Base-by-base conservation (phyloP, 2,329 filamentous ascomycete genomes). In the Ceratocystis eucalypticola region DNA sequence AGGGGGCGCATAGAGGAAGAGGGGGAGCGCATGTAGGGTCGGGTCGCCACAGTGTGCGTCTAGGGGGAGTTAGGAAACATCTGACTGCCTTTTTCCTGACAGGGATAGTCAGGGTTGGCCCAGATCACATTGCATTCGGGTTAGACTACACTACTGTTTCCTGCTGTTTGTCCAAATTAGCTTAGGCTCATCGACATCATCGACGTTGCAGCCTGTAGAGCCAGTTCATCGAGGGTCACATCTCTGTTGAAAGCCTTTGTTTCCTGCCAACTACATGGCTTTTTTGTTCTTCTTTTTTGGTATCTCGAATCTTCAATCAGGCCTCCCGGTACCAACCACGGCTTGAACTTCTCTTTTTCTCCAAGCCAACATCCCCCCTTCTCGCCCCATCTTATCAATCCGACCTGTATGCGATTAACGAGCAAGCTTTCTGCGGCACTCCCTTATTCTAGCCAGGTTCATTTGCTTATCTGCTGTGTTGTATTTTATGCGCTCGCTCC, bases 151-250 rank as follows among this genome's bases (percentile, higher is more conserved):
- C 30, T 17, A 57, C 53, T 25, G 25, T 33, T 33, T 33, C 22
- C 28, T 33, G 25, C 20, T 33, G 53, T n/a, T 57, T 57, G 53
- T 33, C 48, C 20, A 1, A 53, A 53, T 28, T 30, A 30, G 28
- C 53, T 33, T 57, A 46, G 59, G 20, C 50, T 50, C 62, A 64
- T 64, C 61, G 50, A 64, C 61, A 64, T 64, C 65, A 62, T 64
- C 61, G 62, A 61, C 20, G 44, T 37, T 65, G 55, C 57, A 62
- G 62, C 66, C 66, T 67, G 45, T 25, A 30, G 48, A 20, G 45
- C 17, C n/a, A 17, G 45, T 8, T 17, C 48, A 53, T 53, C 20
- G 1, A 28, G 48, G 2, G 22, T 50, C 46, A n/a, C n/a, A 59
- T 45, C 61, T 46, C 15, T 37, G 17, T 48, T 45, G n/a, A 25